Evolutionary conservation across 169 alveolate genomes (phyloP).

Genomic region (Plasmodium coatneyi): DNA sequence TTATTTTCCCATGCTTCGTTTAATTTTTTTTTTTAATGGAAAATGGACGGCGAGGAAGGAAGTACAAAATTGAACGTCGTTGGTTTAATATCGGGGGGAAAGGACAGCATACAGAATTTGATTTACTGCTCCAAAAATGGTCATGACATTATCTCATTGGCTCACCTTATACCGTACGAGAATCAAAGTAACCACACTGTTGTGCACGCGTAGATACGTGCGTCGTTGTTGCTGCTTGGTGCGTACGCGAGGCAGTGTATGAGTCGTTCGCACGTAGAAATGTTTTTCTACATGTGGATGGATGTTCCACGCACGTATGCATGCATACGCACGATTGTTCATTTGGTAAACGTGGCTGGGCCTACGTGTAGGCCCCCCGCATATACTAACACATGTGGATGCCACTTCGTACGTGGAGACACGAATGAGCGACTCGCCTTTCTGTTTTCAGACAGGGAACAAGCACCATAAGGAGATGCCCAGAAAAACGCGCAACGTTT

Average conservation of each 20-base stretch:
- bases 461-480: not conserved
- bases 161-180: slow-evolving; percentile 71
- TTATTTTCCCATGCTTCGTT: not conserved
- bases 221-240: not conserved
- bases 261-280: not conserved
- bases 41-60: not conserved
- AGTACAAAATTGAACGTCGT: slow-evolving; percentile 81
- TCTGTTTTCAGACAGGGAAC: not conserved
- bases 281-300: not conserved
- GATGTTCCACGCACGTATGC: not conserved
- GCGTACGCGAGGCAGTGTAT: not conserved
- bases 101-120: slow-evolving; percentile 87
- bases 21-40: not conserved
- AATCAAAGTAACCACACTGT: slow-evolving; percentile 26
- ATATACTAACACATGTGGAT: not conserved
- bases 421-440: not conserved
- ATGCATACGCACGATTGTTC: not conserved
- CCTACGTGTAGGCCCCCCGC: not conserved
- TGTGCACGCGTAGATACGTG: not conserved
- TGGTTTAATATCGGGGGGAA: slow-evolving; percentile 91
- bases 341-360: not conserved
- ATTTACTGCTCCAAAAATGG: slow-evolving; percentile 78
- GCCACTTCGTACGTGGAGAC: not conserved
- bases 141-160: slow-evolving; percentile 55
- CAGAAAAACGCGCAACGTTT: not conserved